Conservation (phyloP, 495 filamentous ascomycete species). For the Penicillium tannophilum region DNA sequence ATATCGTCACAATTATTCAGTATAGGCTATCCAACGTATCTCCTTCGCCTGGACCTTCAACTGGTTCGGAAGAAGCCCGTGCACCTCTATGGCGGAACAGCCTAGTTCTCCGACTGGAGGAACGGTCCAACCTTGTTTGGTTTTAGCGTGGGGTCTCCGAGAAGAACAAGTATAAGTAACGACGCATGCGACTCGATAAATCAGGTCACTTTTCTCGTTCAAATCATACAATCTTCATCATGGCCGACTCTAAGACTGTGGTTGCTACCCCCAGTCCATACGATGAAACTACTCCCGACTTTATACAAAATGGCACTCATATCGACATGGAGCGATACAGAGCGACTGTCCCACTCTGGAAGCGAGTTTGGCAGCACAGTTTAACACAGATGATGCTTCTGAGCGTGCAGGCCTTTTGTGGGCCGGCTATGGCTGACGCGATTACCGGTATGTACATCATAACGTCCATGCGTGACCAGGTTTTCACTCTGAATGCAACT, state of each 20-base stretch:
- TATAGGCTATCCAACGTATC: constrained; percentile 3
- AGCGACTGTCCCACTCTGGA: constrained; percentile 28
- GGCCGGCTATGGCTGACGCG: constrained; percentile 27
- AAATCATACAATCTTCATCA: neutral
- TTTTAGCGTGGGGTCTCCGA: neutral
- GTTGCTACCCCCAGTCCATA: neutral
- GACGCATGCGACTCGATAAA: neutral
- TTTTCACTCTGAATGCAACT: neutral
- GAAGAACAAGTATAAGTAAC: neutral
- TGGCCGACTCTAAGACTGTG: neutral
- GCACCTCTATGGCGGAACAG: constrained; percentile 14
- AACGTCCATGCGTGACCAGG: no score
- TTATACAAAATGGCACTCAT: neutral
- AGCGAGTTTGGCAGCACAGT: constrained; percentile 33
- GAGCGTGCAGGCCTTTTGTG: constrained; percentile 21
- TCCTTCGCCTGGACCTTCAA: constrained; percentile 29
- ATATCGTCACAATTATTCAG: neutral
- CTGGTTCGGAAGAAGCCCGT: neutral
- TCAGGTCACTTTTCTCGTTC: no score
- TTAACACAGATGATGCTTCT: constrained; percentile 38
- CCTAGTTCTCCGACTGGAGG: neutral
- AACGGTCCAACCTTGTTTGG: neutral
- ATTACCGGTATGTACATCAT: constrained; percentile 25
- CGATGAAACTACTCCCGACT: neutral
- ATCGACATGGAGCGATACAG: constrained; percentile 23